Base-by-base conservation (phyloP, 2,329 filamentous ascomycete genomes). In the Pseudopithomyces chartarum region DNA sequence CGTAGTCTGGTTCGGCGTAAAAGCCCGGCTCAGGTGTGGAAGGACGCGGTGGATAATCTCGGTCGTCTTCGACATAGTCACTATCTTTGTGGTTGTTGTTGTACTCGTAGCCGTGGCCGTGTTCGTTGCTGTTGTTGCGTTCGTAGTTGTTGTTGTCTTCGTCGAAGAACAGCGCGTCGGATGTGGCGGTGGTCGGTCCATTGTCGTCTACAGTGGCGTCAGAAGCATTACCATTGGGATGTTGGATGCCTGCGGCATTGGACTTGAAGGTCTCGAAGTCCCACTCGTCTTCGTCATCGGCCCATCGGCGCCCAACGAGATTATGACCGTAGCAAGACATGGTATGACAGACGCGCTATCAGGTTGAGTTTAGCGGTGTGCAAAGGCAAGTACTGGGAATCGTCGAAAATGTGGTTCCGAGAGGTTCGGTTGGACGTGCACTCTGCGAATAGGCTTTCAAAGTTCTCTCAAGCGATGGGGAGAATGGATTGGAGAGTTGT, bases 261-360 rank as follows among this genome's bases (percentile, higher is more conserved):
- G 47, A 33, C 34, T 29, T 26, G 47, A 12, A 19, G 2, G 13
- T 7, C 20, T 32, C 34, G 5, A 29, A 8, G n/a, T 50, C 47
- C 19, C 36, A 50, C 20, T 40, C 47, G 33, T 49, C 46, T 1
- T 50, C 47, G 15, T 50, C 47, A 15, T 50, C 34, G 13, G 47
- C 47, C 47, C 47, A 50, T 22, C 34, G 26, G 29, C 19, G n/a
- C 6, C 34, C 33, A 23, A 6, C 5, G 19, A 40, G 11, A n/a
- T n/a, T 26, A n/a, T 26, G 36, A 10, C 47, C 33, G 47, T 50
- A 50, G 22, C 47, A 39, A 13, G 47, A 20, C 32, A 39, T 34
- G 20, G 15, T 40, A 12, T 11, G 36, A 15, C 23, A 32, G 2
- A 12, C 6, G 36, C 23, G 12, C 23, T 8, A 6, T 22, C 23